Percentiles rank a stretch among this genome's conserved stretches.
Evolutionary conservation across 2,329 filamentous ascomycete genomes (phyloP).

Genomic region (Pseudodiploospora longispora): DNA sequence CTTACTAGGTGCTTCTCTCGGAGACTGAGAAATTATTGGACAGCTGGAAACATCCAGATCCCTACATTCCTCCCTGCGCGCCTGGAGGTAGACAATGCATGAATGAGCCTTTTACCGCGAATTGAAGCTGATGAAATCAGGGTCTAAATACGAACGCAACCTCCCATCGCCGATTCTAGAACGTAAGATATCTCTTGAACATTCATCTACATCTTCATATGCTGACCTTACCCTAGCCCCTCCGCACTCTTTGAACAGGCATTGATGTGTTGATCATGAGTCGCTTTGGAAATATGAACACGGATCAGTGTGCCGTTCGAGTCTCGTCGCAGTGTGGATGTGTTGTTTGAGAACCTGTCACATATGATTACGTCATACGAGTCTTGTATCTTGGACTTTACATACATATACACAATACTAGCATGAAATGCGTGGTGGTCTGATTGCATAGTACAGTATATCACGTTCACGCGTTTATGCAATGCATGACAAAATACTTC

Average conservation of each 20-base stretch:
- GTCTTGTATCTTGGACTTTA: too few relatives aligned
- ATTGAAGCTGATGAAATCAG: constrained; percentile 35
- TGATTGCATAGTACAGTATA: too few relatives aligned
- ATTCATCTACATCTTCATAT: neutral
- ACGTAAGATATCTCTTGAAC: constrained; percentile 50
- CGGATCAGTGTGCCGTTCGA: too few relatives aligned
- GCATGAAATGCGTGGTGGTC: too few relatives aligned
- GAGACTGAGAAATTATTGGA: constrained; percentile 85
- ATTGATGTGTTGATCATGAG: neutral
- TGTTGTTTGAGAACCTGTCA: too few relatives aligned
- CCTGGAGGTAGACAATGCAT: constrained; percentile 62
- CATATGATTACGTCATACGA: too few relatives aligned
- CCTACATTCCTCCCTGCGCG: constrained; percentile 80
- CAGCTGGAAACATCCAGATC: constrained; percentile 96
- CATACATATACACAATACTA: too few relatives aligned
- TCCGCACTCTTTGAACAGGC: constrained; percentile 5
- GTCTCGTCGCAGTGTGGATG: too few relatives aligned
- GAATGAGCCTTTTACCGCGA: neutral
- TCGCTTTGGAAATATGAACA: too few relatives aligned
- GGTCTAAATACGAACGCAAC: constrained; percentile 95
- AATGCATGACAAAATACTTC: too few relatives aligned
- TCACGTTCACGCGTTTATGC: too few relatives aligned
- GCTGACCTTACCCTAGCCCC: constrained; percentile 8
- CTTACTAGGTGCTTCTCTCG: constrained; percentile 62
- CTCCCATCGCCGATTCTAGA: constrained; percentile 70